These are phyloP conservation scores for Rhizopogon rudus DNA, from an alignment of 768 basidiomycete genomes.

Conservation along the genomic window DNA sequence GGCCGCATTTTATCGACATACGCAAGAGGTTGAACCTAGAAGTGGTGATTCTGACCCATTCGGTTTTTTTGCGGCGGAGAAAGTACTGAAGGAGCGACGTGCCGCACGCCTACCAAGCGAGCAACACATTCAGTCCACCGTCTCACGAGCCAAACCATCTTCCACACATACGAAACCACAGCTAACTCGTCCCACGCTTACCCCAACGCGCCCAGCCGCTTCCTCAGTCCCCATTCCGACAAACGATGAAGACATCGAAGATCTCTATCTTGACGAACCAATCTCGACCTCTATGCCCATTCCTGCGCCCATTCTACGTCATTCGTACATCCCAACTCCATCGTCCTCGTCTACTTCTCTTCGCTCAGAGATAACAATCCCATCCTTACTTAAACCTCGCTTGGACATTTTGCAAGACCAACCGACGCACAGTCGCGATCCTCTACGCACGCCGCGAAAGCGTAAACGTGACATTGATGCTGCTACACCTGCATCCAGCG, in stretches of 20 bases:
- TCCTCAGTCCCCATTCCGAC: conserved; percentile 28
- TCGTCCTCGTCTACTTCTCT: neutral
- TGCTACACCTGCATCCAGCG: neutral
- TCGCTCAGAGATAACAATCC: neutral
- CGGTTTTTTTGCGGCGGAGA: conserved; percentile 52
- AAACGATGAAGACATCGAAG: conserved; percentile 27
- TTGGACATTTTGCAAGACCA: neutral
- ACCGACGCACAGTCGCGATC: conserved; percentile 11
- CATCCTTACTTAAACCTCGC: neutral
- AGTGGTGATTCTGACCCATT: conserved; percentile 44
- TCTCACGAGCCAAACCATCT: conserved; percentile 10
- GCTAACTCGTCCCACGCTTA: conserved; percentile 11
- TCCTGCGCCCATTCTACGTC: conserved; percentile 13
- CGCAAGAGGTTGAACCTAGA: conserved; percentile 7
- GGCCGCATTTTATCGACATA: conserved; percentile 14
- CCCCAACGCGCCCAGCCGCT: conserved; percentile 10
- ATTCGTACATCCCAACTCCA: conserved; percentile 4
- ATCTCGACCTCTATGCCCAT: conserved; percentile 20
- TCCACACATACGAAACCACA: neutral
- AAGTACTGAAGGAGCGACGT: conserved; percentile 42
- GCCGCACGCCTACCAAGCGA: conserved; percentile 8
- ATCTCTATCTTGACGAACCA: conserved; percentile 29
- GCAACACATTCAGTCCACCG: conserved; percentile 5
- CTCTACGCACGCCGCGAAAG: conserved; percentile 27
- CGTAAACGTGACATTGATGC: conserved; percentile 15